Base-by-base conservation (phyloP, 352 stramenopile species). In the Phytophthora sp. region DNA sequence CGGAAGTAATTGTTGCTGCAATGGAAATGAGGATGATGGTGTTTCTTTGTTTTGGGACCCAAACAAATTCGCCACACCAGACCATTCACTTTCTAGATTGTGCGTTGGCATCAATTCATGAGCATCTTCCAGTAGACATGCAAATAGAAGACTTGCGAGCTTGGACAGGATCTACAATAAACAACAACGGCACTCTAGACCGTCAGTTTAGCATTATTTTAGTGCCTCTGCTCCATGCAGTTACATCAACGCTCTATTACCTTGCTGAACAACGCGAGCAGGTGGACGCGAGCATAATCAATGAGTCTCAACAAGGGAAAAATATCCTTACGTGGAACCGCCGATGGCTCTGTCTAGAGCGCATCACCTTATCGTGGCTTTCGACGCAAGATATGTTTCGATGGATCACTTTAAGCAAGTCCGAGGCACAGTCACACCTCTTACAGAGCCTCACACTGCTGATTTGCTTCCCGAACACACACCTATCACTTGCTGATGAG, bases 301-400 rank as follows among this genome's bases (percentile, higher is more conserved):
- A 41, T 35, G 9, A 10, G 43, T 28, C 18, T 45, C 26, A 54
- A 32, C 7, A 15, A 15, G 17, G 5, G 15, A 38, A 62, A 35
- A 2, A 5, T 15, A 28, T 39, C 20, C 18, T 54, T 17, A 46
- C 30, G 0, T 54, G 37, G 31, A 55, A 9, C 44, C 42, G 54
- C 74, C 61, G 53, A 9, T 90, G 76, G 65, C 42, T 73, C n/a
- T 73, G 72, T 32, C 35, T 84, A 6, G 54, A 72, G 18, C 69
- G 67, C 11, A 72, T 77, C 1, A 38, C 46, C n/a, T 42, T 90
- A 17, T 37, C 63, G 8, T 92, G 83, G 83, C 50, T 92, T 5
- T 48, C 44, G n/a, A 74, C 75, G 6, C 69, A 84, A n/a, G 80
- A 92, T 34, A 89, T 87, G 75, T 72, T 89, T 35, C 79, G 83